Base-by-base conservation (phyloP, 2,329 filamentous ascomycete species). In the Colletotrichum cordylinicola region DNA sequence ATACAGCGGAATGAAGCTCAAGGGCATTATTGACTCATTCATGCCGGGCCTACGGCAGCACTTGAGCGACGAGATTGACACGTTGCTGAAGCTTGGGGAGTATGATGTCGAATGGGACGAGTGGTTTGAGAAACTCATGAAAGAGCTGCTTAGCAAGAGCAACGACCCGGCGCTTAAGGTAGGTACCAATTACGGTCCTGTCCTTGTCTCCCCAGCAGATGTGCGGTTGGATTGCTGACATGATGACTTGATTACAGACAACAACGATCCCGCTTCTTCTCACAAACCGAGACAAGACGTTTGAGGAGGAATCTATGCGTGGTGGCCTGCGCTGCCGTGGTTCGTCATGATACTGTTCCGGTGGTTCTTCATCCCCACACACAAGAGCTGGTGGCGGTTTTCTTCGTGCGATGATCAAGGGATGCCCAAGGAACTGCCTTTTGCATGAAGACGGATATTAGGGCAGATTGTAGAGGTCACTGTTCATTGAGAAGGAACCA, bases 21-120 rank as follows among this genome's bases (percentile, higher is more conserved):
- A 72, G 18, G 18, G 29, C 8, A 79, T 85, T 24, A 81, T 87
- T 62, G 83, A 86, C 78, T 73, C 56, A 2, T 86, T 88, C 67
- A 85, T 81, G 43, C 79, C 81, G 1, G 76, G 77, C 6, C 77
- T 88, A 70, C 77, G 78, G 48, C 67, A 80, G 43, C 87, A 88
- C 76, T 78, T 88, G 13, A 77, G 76, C 4, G 82, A 86, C 8
- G 86, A 88, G 77, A 84, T 88, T 58, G 78, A 79, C 39, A 82
- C 82, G 52, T 81, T 88, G 18, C 65, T 84, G 52, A 79, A 66
- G 2, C 78, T 87, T 18, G 78, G 79, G 8, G 79, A 81, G 68
- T 85, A 82, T 64, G 82, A 82, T 31, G 79, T 81, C 43, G 82
- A 86, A 74, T 86, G 84, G 84, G 80, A 76, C 24, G 73, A 39